phyloP scores from a whole-genome alignment of 75 land plant genomes.

The Pseudotsuga menziesii region DNA sequence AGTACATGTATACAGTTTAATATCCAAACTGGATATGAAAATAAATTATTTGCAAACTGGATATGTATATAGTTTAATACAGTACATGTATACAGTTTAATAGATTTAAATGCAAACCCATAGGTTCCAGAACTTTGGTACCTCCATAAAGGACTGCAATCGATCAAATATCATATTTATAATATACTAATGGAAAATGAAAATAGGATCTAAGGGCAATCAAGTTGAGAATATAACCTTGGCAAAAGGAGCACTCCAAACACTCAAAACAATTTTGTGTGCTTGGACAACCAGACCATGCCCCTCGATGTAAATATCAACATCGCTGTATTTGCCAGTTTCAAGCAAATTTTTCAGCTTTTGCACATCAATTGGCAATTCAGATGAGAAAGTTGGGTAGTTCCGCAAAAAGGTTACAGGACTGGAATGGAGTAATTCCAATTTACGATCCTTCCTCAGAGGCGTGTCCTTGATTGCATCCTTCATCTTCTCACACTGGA shows the following conservation, averaged over 20 bases:
- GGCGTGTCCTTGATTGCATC: slow-evolving; percentile 37
- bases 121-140: neutral
- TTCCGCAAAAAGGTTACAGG: neutral
- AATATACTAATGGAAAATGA: neutral
- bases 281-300: slow-evolving; percentile 40
- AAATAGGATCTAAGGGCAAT: neutral
- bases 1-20: neutral
- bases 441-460: slow-evolving; percentile 30
- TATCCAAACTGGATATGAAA: neutral
- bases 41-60: neutral
- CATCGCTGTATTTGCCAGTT: slow-evolving; percentile 62
- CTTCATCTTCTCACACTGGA: slow-evolving; percentile 49
- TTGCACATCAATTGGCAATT: slow-evolving; percentile 45
- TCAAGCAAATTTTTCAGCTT: slow-evolving; percentile 37
- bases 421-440: slow-evolving; percentile 33
- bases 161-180: neutral
- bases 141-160: neutral
- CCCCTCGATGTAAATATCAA: slow-evolving; percentile 60
- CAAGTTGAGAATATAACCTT: slow-evolving; percentile 45
- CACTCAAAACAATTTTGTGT: slow-evolving; percentile 75
- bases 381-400: slow-evolving; percentile 22
- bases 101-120: neutral
- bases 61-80: no score
- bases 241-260: slow-evolving; percentile 84
- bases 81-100: neutral